Base-by-base conservation (phyloP, 352 stramenopile species). In the Globisporangium spiculum region DNA sequence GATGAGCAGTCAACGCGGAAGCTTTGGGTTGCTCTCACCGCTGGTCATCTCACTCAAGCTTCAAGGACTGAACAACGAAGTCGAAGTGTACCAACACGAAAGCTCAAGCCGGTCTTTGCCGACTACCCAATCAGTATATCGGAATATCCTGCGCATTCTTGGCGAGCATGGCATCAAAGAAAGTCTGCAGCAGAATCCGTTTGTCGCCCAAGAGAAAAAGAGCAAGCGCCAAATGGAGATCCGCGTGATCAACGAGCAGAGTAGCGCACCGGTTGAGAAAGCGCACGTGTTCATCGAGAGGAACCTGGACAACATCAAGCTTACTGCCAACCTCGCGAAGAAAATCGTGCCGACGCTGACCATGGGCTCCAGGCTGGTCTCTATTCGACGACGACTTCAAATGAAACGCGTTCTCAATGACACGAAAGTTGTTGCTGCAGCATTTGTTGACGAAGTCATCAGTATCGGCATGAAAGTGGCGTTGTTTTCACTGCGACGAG, bases 281-380 rank as follows among this genome's bases (percentile, higher is more conserved):
- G 81, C 81, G 7, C 81, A 87, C 57, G 71, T 91, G 8, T 89
- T 91, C 44, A 71, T 91, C 32, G 81, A 90, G 44, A 81, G 78
- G 36, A 86, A 81, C 27, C 26, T 88, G 10, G 70, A 83, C 57
- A 79, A 81, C 44, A 67, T 75, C 22, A 71, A 70, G 3, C 50
- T 82, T 0, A 69, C 74, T 32, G 76, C 80, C 3, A 88, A 74
- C 58, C 63, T 91, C 14, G 77, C 80, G 0, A 89, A 86, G 53
- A 86, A 82, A 32, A 79, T 91, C 22, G 78, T 91, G 1, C 80
- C 83, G 0, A 88, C 81, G 6, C 67, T 91, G 0, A 88, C 80
- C 26, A 89, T 91, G 78, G 81, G 81, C 8, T 89, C 83, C 38
- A 65, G 78, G 0, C 68, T 91, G 0, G 76, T 91, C 41, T 88